phyloP scores from a whole-genome alignment of 1,139 yeast genomes.

The Geotrichum histeridarum region DNA sequence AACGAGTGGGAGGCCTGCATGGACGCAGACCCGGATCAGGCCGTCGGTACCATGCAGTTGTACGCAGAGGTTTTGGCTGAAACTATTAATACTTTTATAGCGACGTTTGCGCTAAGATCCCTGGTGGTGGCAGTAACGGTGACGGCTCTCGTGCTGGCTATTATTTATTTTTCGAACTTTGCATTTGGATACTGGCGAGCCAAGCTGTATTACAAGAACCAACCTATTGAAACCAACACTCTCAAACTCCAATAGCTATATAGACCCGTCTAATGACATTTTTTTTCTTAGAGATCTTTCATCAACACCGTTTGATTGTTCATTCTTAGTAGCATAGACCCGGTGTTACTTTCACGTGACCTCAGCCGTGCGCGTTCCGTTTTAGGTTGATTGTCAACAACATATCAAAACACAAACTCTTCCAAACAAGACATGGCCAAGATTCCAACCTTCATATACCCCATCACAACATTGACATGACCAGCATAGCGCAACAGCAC shows the following conservation, averaged over 20 bases:
- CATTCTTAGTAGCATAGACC: too few relatives aligned
- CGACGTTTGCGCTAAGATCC: conserved; percentile 66
- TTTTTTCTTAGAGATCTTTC: not conserved
- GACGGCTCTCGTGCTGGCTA: conserved; percentile 31
- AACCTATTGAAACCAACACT: not conserved
- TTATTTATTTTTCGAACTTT: conserved; percentile 40
- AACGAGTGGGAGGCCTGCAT: conserved; percentile 63
- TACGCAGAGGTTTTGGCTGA: conserved; percentile 71
- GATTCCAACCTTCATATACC: not conserved
- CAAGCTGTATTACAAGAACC: conserved; percentile 11
- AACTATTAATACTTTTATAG: conserved; percentile 65
- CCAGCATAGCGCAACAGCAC: not conserved
- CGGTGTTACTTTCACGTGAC: not conserved
- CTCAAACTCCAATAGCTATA: conserved; percentile 10
- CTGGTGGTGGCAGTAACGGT: conserved; percentile 43
- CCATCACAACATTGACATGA: not conserved
- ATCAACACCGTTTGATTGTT: too few relatives aligned
- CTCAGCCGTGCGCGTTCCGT: conserved; percentile 2
- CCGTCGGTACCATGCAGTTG: conserved; percentile 9
- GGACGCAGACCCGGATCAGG: conserved; percentile 17
- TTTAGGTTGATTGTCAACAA: not conserved
- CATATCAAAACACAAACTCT: not conserved
- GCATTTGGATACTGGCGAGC: conserved; percentile 41
- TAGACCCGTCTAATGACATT: not conserved
- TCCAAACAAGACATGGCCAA: not conserved